phyloP scores from a whole-genome alignment of 305 asterid species.

The Fraxinus nigra region DNA sequence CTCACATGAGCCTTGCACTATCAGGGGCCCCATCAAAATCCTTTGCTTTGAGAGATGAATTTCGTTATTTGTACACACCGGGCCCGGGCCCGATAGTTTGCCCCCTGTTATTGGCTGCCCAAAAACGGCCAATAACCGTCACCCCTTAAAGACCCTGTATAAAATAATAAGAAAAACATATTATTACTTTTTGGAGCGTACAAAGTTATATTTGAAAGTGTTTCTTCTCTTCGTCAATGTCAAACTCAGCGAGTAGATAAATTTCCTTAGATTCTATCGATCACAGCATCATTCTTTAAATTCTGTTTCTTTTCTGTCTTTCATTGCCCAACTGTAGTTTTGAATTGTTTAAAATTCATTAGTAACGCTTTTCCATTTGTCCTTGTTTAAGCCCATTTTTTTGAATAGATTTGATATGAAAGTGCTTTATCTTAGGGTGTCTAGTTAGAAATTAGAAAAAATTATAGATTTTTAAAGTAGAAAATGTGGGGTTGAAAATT shows the following conservation, averaged over 20 bases:
- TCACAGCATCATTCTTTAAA: background rate
- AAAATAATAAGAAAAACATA: no score
- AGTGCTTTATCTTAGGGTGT: background rate
- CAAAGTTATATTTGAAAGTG: background rate
- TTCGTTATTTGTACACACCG: no score
- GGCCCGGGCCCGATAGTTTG: no score
- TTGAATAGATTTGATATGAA: background rate
- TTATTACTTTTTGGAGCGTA: background rate
- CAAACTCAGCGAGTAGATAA: constrained; percentile 16
- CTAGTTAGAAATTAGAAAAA: background rate
- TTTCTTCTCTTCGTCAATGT: constrained; percentile 18
- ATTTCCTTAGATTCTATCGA: constrained; percentile 22
- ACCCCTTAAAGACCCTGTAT: no score
- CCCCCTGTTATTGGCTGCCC: no score
- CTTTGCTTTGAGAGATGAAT: no score
- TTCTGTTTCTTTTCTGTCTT: background rate
- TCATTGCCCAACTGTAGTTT: constrained; percentile 13
- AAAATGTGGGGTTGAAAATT: background rate
- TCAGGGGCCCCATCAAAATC: no score
- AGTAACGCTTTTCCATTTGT: constrained; percentile 2
- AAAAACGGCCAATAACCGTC: no score
- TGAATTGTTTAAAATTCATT: background rate
- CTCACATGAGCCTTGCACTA: no score
- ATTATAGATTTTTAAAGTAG: background rate
- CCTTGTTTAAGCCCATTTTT: background rate